Evolutionary conservation across 225 moss, liverwort and hornwort genomes (phyloP), one percentile per base, ranked within the genome.

Genomic region (Polytrichum formosum): DNA sequence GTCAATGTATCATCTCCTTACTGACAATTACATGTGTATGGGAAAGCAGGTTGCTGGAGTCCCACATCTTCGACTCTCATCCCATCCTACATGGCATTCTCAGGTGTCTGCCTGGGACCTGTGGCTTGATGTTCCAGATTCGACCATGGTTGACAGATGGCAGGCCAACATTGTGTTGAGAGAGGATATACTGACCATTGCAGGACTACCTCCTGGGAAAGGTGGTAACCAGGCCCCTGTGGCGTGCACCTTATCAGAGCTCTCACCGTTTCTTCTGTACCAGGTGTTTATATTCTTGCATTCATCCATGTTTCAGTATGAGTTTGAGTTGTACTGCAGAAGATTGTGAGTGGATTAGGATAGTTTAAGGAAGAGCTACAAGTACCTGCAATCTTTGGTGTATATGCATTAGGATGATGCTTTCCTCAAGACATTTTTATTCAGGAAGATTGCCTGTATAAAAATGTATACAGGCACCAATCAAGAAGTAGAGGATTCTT

Each of bases 31-130:
- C 26, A 63, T 66, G 37, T 37, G 13, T 37, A 10, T 72, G 73
- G 53, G 64, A 53, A 37, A 37, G 21, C 72, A 97, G 97, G 88
- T 98, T 33, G 81, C 75, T 67, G 84, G 91, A 55, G 81, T 92
- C 76, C 85, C 94, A 28, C 87, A 92, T 77, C 88, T 98, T 67
- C 91, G 90, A 53, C 77, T 98, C 60, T 73, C 65, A 70, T 85
- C 78, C 31, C 94, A 94, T 87, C 91, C 97, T 67, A 98, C 97
- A 31, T 98, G 97, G 97, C 90, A 98, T 71, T 83, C 97, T 3
- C 88, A 84, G 73, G 94, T 98, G 30, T 92, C 97, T 80, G 86
- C 91, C 62, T 98, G 97, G 97, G 85, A 98, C 33, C 82, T 98
- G 61, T 92, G 94, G 77, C 82, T 98, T 67, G 77, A 89, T 55